A percentile compares a stretch with the other conserved stretches of the same genome.
phyloP scores from a whole-genome alignment of 306 rosid genomes.

The Hippophae rhamnoides region DNA sequence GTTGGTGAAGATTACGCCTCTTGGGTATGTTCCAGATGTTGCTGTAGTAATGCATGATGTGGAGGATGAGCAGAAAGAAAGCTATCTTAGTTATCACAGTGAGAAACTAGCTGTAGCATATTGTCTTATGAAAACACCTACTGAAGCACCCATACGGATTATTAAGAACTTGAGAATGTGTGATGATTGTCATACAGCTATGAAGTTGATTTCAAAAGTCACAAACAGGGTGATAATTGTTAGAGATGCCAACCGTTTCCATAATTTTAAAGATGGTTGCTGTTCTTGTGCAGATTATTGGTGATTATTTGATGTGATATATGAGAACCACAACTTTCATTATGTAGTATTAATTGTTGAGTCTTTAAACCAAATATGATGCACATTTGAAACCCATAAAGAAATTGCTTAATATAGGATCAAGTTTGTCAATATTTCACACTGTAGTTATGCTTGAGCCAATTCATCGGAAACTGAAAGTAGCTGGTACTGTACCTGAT shows the following conservation, averaged over 20 bases:
- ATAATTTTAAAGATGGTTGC: conserved; percentile 18
- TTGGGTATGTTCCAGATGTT: conserved; percentile 31
- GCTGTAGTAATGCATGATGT: conserved; percentile 26
- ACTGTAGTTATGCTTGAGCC: conserved; percentile 54
- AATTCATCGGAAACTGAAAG: conserved; percentile 74
- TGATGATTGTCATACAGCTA: conserved; percentile 25
- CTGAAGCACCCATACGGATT: conserved; percentile 17
- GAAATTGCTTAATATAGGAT: too few relatives aligned
- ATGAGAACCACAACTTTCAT: not conserved
- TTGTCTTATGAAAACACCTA: conserved; percentile 23
- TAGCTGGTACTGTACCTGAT: conserved; percentile 39
- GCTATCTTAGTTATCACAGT: conserved; percentile 28
- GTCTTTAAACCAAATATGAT: too few relatives aligned
- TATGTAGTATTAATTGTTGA: too few relatives aligned
- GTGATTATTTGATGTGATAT: conserved; percentile 8
- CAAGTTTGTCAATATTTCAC: too few relatives aligned
- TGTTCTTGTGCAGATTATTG: conserved; percentile 31
- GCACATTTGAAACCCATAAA: too few relatives aligned
- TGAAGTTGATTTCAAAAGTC: conserved; percentile 22
- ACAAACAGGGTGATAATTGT: conserved; percentile 23
- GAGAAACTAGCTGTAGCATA: conserved; percentile 29
- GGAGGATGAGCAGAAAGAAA: conserved; percentile 35
- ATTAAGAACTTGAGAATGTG: conserved; percentile 32
- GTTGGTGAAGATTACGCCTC: conserved; percentile 24
- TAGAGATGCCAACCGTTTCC: conserved; percentile 29